A percentile compares a stretch with the other conserved stretches of the same genome.
These are phyloP conservation scores for Cladophialophora yegresii DNA, from an alignment of 2,329 filamentous ascomycete genomes.

Conservation along the genomic window DNA sequence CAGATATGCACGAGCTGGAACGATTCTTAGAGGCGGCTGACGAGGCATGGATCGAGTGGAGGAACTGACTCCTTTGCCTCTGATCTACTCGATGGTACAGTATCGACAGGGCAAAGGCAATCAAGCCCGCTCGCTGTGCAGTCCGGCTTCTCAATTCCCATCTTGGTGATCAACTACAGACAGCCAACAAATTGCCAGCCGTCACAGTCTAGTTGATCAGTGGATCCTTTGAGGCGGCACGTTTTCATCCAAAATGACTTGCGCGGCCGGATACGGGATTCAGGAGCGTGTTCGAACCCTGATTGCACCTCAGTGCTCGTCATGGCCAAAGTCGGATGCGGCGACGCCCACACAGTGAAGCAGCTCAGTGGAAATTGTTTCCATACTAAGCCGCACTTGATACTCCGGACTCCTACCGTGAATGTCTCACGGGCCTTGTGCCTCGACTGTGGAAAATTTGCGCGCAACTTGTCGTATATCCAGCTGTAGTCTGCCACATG, in stretches of 20 bases:
- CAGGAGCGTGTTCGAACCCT: background rate
- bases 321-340: background rate
- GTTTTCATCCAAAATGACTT: background rate
- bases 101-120: background rate
- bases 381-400: background rate
- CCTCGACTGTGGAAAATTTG: too few species aligned
- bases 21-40: background rate
- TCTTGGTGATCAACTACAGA: background rate
- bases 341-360: background rate
- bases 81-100: background rate
- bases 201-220: background rate
- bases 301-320: background rate
- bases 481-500: background rate
- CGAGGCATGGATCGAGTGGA: background rate
- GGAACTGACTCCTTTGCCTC: background rate
- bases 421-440: background rate
- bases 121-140: background rate
- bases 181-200: background rate
- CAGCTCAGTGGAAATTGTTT: background rate
- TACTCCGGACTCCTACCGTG: too few species aligned
- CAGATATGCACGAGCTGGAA: background rate
- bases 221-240: background rate
- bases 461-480: background rate
- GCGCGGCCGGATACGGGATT: background rate
- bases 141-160: background rate